A percentile compares a stretch with the other conserved stretches of the same genome.
phyloP scores from a whole-genome alignment of 768 basidiomycete genomes.

The Russula lepida region DNA sequence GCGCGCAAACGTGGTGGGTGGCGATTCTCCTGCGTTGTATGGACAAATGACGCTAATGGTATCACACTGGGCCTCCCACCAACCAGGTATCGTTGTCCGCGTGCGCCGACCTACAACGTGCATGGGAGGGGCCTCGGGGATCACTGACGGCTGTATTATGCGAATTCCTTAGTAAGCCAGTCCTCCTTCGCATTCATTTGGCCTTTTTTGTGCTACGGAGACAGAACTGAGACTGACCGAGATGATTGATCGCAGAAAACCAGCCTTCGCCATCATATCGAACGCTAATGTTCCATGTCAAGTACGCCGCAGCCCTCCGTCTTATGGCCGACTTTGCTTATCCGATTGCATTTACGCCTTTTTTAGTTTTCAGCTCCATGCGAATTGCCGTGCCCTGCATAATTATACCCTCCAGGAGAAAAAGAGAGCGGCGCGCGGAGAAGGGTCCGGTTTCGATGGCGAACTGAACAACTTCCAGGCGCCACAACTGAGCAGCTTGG shows the following conservation, averaged over 20 bases:
- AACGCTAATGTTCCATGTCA: slow-evolving; percentile 7
- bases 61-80: neutral
- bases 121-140: slow-evolving; percentile 21
- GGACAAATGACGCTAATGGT: neutral
- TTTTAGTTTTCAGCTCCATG: slow-evolving; percentile 7
- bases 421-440: slow-evolving; percentile 1
- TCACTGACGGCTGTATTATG: slow-evolving; percentile 20
- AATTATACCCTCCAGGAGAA: slow-evolving; percentile 8
- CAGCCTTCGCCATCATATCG: slow-evolving; percentile 3
- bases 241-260: neutral
- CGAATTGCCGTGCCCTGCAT: slow-evolving; percentile 3
- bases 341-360: neutral
- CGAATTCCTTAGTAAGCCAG: slow-evolving; percentile 1
- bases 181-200: neutral
- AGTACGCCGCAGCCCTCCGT: slow-evolving; percentile 3
- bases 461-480: slow-evolving; percentile 16
- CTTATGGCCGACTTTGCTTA: neutral
- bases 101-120: slow-evolving; percentile 20
- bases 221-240: neutral
- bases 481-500: slow-evolving; percentile 12
- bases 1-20: slow-evolving; percentile 6
- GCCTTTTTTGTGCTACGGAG: neutral
- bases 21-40: neutral
- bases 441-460: slow-evolving; percentile 9
- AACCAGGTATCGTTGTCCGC: slow-evolving; percentile 19